Conservation (phyloP, 2,329 filamentous ascomycete species). For the Aspergillus aculeatinus region DNA sequence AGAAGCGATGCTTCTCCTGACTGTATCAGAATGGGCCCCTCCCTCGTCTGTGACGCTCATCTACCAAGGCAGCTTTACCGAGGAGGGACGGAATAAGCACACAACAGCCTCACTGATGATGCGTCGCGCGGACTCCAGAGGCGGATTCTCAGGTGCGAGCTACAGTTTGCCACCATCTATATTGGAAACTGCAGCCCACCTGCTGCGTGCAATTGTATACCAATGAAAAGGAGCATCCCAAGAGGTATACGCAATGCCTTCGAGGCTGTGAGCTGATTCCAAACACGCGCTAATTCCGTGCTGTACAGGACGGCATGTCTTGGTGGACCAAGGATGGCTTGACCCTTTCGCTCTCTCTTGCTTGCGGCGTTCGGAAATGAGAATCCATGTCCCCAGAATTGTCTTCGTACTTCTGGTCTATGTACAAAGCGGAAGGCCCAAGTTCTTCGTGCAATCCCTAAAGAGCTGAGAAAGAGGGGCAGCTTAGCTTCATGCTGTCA, state of each 20-base stretch:
- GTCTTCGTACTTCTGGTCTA: not conserved
- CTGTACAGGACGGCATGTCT: not conserved
- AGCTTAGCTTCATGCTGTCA: conserved; percentile 6
- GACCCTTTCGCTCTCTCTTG: not conserved
- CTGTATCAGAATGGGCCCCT: not conserved
- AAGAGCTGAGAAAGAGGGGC: conserved; percentile 1
- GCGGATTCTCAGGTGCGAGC: not conserved
- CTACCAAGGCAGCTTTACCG: not conserved
- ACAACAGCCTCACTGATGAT: conserved; percentile 5
- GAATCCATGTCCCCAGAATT: not conserved
- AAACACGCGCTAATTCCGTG: not conserved
- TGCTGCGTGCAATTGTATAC: not conserved
- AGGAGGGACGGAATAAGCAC: not conserved
- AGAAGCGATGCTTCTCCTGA: not conserved
- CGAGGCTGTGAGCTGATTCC: not conserved
- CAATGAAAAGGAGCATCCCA: not conserved
- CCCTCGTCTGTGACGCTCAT: not conserved
- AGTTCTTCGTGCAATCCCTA: not conserved
- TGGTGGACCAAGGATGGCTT: not conserved
- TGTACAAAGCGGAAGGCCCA: conserved; percentile 2
- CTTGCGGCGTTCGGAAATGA: not conserved
- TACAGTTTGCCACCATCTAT: not conserved
- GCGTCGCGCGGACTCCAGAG: not conserved
- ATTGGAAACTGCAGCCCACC: not conserved
- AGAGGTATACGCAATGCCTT: not conserved